These are phyloP conservation scores for Sphagnurus paluster DNA, from an alignment of 1,284 basidiomycete species.

Conservation along the genomic window DNA sequence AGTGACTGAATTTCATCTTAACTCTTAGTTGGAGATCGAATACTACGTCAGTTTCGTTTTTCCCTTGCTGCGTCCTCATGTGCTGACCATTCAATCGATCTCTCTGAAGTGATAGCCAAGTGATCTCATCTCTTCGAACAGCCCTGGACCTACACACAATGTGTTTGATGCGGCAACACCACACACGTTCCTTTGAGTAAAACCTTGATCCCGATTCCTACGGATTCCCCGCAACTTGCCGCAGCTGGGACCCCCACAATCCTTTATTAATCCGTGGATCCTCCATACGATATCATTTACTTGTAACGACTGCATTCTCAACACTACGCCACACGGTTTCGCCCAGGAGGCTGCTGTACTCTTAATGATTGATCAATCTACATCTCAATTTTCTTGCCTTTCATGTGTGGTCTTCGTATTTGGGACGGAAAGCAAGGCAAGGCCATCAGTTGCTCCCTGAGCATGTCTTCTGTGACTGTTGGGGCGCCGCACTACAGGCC, in stretches of 20 bases:
- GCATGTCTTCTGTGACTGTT: too few relatives aligned
- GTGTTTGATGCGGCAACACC: neutral
- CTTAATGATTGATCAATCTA: constrained; percentile 6
- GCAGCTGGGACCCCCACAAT: neutral
- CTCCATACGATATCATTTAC: constrained; percentile 1
- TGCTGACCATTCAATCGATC: constrained; percentile 1
- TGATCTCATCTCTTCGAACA: constrained; percentile 13
- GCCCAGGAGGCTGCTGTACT: constrained; percentile 1
- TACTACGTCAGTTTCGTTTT: constrained; percentile 56
- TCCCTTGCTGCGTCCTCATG: constrained; percentile 4
- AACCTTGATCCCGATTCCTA: constrained; percentile 2
- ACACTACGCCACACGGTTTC: constrained; percentile 2
- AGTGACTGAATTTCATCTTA: constrained; percentile 16
- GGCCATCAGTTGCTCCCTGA: too few relatives aligned
- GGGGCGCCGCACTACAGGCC: too few relatives aligned
- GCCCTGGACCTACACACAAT: neutral
- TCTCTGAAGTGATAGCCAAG: too few relatives aligned
- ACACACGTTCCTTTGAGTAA: neutral
- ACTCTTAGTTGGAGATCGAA: constrained; percentile 69
- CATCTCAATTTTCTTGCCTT: neutral
- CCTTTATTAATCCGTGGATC: constrained; percentile 1
- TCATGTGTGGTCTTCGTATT: neutral
- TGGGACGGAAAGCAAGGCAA: neutral
- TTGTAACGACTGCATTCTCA: constrained; percentile 7
- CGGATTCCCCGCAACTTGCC: constrained; percentile 7